phyloP scores from a whole-genome alignment of 176 grass and related monocot species.

The Bonia amplexicaulis region DNA sequence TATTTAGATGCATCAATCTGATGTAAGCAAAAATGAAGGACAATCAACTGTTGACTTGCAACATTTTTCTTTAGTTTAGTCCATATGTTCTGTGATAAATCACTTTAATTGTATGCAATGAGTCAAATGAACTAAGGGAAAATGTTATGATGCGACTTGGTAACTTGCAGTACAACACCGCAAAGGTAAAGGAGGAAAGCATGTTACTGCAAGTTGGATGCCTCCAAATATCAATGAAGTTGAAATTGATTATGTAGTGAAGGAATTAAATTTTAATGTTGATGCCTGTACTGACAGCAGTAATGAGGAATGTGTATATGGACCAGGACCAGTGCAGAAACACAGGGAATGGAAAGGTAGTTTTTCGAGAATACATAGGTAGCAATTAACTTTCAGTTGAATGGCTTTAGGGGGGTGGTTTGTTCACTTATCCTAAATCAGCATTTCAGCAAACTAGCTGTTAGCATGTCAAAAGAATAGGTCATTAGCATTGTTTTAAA shows the following conservation, averaged over 20 bases:
- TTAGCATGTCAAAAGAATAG: too few relatives aligned
- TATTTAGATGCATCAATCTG: background rate
- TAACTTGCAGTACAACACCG: background rate
- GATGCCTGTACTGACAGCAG: background rate
- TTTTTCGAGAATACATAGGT: too few relatives aligned
- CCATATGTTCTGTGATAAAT: background rate
- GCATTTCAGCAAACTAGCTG: too few relatives aligned
- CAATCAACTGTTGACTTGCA: background rate
- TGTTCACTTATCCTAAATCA: too few relatives aligned
- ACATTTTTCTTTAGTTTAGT: slow-evolving; percentile 16
- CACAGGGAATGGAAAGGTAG: background rate
- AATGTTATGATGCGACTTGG: background rate
- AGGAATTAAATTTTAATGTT: background rate
- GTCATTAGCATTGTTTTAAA: too few relatives aligned
- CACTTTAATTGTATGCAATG: background rate
- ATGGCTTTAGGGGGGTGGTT: too few relatives aligned
- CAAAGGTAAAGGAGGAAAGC: background rate
- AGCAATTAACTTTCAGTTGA: too few relatives aligned
- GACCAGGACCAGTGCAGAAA: background rate
- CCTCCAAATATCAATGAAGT: background rate
- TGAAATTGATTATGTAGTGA: background rate
- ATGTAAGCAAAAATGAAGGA: background rate
- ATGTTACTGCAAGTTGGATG: background rate
- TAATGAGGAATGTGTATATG: background rate
- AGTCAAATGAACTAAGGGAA: background rate